Evolutionary conservation across 441 rosid species (phyloP).

Genomic region (Populus tomentosa): DNA sequence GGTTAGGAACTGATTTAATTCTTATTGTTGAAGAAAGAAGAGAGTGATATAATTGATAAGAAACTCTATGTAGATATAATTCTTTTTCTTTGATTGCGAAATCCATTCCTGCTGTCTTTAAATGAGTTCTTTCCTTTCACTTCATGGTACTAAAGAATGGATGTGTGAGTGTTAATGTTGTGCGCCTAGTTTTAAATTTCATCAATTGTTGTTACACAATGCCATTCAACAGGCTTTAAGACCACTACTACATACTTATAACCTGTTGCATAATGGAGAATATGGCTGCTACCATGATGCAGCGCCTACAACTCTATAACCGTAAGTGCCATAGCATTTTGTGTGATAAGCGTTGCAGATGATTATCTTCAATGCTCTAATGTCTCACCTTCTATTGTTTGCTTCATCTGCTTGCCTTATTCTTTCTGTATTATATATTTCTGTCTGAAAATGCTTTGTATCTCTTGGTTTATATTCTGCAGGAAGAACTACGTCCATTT

Average conservation of each 20-base stretch:
- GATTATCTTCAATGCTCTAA: not conserved
- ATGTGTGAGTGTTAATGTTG: not conserved
- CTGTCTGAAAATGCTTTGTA: constrained; percentile 9
- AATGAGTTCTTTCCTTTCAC: not conserved
- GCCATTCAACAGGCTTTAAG: not conserved
- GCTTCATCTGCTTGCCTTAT: not conserved
- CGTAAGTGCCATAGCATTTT: not conserved
- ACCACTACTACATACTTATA: not conserved
- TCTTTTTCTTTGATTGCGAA: not conserved
- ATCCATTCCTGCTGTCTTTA: not conserved
- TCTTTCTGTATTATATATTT: not conserved
- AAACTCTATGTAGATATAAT: not conserved
- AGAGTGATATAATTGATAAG: not conserved
- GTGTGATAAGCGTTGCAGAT: not conserved
- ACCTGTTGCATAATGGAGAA: not conserved
- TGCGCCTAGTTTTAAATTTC: not conserved
- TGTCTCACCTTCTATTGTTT: not conserved
- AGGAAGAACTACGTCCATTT: constrained; percentile 95
- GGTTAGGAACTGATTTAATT: constrained; percentile 1
- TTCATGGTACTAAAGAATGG: not conserved
- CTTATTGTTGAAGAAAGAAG: not conserved
- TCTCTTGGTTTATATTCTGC: constrained; percentile 19
- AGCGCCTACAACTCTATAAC: not conserved
- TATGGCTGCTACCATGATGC: not conserved
- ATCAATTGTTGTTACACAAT: not conserved